These are phyloP conservation scores for Escovopsis sp. DNA, from an alignment of 2,329 filamentous ascomycete species.

Conservation along the genomic window DNA sequence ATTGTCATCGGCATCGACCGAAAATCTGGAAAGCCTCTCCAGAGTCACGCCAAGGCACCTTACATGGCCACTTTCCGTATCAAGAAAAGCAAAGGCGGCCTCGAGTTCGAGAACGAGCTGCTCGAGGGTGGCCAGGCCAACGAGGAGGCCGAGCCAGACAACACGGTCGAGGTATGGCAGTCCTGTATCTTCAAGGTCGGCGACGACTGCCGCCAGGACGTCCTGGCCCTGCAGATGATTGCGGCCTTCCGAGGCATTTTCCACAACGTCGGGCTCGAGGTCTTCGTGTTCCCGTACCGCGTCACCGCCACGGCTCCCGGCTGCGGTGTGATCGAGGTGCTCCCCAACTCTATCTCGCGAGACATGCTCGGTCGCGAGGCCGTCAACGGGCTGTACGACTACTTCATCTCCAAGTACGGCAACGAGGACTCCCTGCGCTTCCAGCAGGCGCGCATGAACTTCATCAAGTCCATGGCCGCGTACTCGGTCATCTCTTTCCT, in stretches of 20 bases:
- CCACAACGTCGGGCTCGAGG: conserved; percentile 83
- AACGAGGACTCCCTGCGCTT: conserved; percentile 90
- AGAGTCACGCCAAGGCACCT: conserved; percentile 95
- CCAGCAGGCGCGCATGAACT: conserved; percentile 90
- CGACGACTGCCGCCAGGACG: conserved; percentile 94
- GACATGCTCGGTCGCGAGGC: conserved; percentile 98
- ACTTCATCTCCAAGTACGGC: conserved; percentile 94
- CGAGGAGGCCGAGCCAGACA: conserved; percentile 20
- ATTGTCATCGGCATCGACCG: conserved; percentile 96
- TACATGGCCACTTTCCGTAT: conserved; percentile 99
- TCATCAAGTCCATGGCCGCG: conserved; percentile 98
- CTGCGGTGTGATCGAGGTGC: conserved; percentile 93
- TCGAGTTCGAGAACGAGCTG: conserved; percentile 37
- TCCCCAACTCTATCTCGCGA: conserved; percentile 93
- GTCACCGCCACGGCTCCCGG: conserved; percentile 95
- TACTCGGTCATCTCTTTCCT: conserved; percentile 96
- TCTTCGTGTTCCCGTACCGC: conserved; percentile 92
- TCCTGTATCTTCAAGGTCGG: conserved; percentile 99
- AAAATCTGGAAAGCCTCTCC: conserved; percentile 91
- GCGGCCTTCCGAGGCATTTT: conserved; percentile 95
- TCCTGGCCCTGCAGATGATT: conserved; percentile 94
- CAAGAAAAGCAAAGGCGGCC: conserved; percentile 53
- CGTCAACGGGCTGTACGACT: conserved; percentile 95
- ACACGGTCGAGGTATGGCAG: conserved; percentile 90
- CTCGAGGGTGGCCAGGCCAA: conserved; percentile 27